Percentiles rank a stretch among this genome's conserved stretches.
These are phyloP conservation scores for Candida quercuum DNA, from an alignment of 805 yeast genomes.

Conservation along the genomic window DNA sequence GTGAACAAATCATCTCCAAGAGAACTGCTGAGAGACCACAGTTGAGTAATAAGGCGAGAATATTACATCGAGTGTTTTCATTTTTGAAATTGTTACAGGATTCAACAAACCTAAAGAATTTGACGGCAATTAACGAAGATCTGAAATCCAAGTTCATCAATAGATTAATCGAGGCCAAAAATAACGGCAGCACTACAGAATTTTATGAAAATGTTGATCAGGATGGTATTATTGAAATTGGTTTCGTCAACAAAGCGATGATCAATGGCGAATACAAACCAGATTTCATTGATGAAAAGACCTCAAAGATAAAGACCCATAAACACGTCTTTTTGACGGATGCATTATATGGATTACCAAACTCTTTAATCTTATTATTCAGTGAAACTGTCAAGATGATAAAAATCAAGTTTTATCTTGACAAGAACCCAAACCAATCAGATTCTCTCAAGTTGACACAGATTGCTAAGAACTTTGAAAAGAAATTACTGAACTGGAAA, in stretches of 20 bases:
- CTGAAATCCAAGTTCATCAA: conserved; percentile 10
- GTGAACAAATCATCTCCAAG: conserved; percentile 67
- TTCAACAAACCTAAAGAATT: conserved; percentile 34
- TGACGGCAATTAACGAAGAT: conserved; percentile 12
- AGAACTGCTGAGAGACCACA: conserved; percentile 63
- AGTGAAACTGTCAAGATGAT: conserved; percentile 66
- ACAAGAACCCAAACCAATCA: not conserved
- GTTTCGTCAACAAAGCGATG: conserved; percentile 20
- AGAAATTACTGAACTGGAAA: conserved; percentile 57
- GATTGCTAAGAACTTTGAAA: conserved; percentile 34
- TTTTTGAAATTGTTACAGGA: conserved; percentile 73
- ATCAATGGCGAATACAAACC: conserved; percentile 23
- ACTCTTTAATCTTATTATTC: conserved; percentile 67
- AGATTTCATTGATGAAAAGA: conserved; percentile 32
- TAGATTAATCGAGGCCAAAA: conserved; percentile 9
- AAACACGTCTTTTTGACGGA: conserved; percentile 63
- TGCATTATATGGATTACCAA: conserved; percentile 80
- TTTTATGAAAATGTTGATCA: conserved; percentile 38
- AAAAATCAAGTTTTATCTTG: conserved; percentile 51
- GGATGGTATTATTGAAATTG: conserved; percentile 44
- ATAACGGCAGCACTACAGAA: conserved; percentile 22
- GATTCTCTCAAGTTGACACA: conserved; percentile 16
- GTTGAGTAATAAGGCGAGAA: conserved; percentile 68
- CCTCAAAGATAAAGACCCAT: conserved; percentile 30
- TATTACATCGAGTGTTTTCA: conserved; percentile 73